phyloP scores from a whole-genome alignment of 2,329 filamentous ascomycete species.

The Lecanoromycetidae sp. region DNA sequence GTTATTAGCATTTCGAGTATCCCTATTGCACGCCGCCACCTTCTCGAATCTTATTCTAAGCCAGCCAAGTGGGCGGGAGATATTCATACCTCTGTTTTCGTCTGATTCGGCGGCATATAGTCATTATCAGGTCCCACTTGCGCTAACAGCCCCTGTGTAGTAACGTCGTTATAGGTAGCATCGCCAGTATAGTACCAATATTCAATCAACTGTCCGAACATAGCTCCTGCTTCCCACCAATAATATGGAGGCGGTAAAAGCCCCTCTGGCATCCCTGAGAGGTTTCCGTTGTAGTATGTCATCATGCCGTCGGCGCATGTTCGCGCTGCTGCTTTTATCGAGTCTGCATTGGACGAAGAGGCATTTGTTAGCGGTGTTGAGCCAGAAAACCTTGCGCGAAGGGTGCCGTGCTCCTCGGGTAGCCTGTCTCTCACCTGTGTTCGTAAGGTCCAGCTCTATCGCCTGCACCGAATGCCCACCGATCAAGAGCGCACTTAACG shows the following conservation, averaged over 20 bases:
- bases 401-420: too few relatives aligned
- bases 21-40: not conserved
- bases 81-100: conserved; percentile 28
- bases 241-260: conserved; percentile 42
- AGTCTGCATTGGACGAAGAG: conserved; percentile 23
- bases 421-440: conserved; percentile 11
- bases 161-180: conserved; percentile 55
- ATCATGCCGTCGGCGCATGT: conserved; percentile 38
- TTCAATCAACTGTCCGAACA: conserved; percentile 59
- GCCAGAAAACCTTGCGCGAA: not conserved
- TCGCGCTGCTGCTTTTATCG: conserved; percentile 36
- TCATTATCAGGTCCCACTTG: conserved; percentile 62
- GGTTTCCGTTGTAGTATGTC: conserved; percentile 39
- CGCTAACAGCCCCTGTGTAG: conserved; percentile 55
- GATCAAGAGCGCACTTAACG: conserved; percentile 8
- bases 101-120: conserved; percentile 57
- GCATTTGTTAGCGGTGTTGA: not conserved
- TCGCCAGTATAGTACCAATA: conserved; percentile 80
- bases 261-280: conserved; percentile 23
- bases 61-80: not conserved
- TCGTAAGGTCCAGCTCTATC: conserved; percentile 15
- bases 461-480: conserved; percentile 10
- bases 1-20: conserved; percentile 8
- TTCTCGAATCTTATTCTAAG: not conserved
- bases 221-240: conserved; percentile 63